Percentiles rank a stretch among this genome's conserved stretches.
Conservation (phyloP, 257 asterid species). For the Haberlea rhodopensis region DNA sequence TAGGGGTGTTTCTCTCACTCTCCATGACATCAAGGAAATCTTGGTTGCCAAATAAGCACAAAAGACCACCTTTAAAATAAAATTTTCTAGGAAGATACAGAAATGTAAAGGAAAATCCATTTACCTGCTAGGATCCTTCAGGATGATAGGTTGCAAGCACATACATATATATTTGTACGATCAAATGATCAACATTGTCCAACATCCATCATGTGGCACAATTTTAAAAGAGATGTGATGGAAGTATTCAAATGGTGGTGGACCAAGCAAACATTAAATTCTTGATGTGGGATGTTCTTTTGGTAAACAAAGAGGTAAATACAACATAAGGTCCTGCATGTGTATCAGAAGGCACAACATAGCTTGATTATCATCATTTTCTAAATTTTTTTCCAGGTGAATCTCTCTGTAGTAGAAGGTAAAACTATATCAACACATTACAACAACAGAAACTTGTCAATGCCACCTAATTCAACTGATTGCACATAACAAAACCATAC, state of each 20-base stretch:
- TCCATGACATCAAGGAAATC: constrained; percentile 92
- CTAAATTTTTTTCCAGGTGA: background rate
- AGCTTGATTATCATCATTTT: background rate
- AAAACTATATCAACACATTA: background rate
- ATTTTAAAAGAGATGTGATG: background rate
- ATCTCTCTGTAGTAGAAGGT: constrained; percentile 1
- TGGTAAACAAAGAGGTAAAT: background rate
- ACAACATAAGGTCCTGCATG: background rate
- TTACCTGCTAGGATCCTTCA: constrained; percentile 88
- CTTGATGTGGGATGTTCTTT: background rate
- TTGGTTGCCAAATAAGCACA: constrained; percentile 55
- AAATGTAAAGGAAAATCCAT: background rate
- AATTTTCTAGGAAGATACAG: background rate
- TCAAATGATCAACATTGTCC: background rate
- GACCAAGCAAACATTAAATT: background rate
- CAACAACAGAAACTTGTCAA: background rate
- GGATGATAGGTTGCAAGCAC: constrained; percentile 83
- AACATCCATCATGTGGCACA: background rate
- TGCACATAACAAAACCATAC: background rate
- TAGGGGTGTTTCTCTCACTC: constrained; percentile 80
- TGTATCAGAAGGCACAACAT: background rate
- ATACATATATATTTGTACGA: constrained; percentile 31
- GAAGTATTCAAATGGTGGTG: background rate
- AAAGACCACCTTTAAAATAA: background rate
- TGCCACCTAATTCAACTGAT: background rate